These are phyloP conservation scores for Stagonosporopsis vannaccii DNA, from an alignment of 2,329 filamentous ascomycete genomes.

Conservation along the genomic window DNA sequence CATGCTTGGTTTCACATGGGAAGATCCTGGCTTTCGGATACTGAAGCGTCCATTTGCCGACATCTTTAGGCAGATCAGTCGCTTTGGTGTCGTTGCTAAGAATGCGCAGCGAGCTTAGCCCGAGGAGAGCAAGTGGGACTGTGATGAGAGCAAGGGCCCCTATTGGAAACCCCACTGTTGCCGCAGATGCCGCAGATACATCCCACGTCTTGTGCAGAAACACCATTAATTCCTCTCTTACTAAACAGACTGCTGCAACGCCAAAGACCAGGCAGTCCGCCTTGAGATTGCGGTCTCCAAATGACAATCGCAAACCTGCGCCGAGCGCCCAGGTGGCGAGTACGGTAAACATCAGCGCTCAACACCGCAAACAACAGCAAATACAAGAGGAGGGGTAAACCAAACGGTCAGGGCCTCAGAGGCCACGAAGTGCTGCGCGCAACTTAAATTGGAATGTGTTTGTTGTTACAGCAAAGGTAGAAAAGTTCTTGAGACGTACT, in stretches of 20 bases:
- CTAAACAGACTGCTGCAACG: slow-evolving; percentile 14
- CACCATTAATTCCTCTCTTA: slow-evolving; percentile 17
- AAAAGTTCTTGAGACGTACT: slow-evolving; percentile 16
- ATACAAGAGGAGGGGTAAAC: not conserved
- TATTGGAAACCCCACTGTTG: slow-evolving; percentile 6
- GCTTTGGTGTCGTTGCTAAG: not conserved
- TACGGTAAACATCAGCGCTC: slow-evolving; percentile 23
- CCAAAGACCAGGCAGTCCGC: slow-evolving; percentile 32
- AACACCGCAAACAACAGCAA: slow-evolving; percentile 4
- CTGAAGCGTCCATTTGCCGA: slow-evolving; percentile 20
- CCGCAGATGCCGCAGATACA: not conserved
- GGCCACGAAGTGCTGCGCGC: slow-evolving; percentile 7
- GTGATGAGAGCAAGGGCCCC: slow-evolving; percentile 12
- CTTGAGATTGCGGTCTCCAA: slow-evolving; percentile 28
- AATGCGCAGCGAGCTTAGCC: slow-evolving; percentile 5
- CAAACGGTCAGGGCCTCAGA: not conserved
- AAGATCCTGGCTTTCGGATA: slow-evolving; percentile 59
- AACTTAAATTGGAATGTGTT: not conserved
- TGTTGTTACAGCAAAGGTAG: slow-evolving; percentile 9
- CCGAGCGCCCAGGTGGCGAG: slow-evolving; percentile 31
- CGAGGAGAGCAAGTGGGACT: slow-evolving; percentile 23
- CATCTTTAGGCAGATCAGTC: slow-evolving; percentile 1
- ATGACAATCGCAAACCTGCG: slow-evolving; percentile 25
- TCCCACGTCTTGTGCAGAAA: slow-evolving; percentile 21
- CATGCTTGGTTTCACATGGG: slow-evolving; percentile 70